Base-by-base conservation (phyloP, 768 basidiomycete species). In the Panaeolus papilionaceus region DNA sequence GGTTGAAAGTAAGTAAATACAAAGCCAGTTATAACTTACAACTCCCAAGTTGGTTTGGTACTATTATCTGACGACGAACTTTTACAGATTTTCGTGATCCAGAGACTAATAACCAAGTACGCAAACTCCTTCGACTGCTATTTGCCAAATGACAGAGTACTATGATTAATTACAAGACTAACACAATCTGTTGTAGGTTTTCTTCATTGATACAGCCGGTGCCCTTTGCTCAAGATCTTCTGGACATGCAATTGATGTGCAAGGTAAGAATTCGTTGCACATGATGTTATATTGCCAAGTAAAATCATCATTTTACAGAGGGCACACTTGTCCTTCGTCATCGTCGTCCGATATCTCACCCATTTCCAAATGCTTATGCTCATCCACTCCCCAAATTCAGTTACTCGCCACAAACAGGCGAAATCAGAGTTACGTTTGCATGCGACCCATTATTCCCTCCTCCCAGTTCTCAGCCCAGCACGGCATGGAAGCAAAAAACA, bases 211-310 rank as follows among this genome's bases (percentile, higher is more conserved):
- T 75, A 84, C 86, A 2, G 86, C 87, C 20, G 93, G 94, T 20
- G 88, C 88, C 10, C 77, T 95, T 47, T 95, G 92, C 75, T 92
- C 93, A 9, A 85, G 91, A 71, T 85, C 88, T 3, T 86, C 93
- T 16, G 94, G 94, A 0, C 93, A 94, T 77, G 94, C 93, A 8
- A 80, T 95, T 42, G 93, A 95, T 72, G 78, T 95, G 40, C 88
- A 94, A 83, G 86, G 93, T 90, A 76, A 5, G 61, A 58, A 58
- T 37, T 12, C 28, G 28, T 12, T 5, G 47, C 12, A 45, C 33
- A 2, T 33, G 16, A 40, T 37, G 61, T 9, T 28, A 23, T 6
- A 23, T 23, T 0, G 11, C 49, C 26, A 28, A 47, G 49, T 20
- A 62, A 37, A 10, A 26, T 38, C 5, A 18, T 68, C 20, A 11